Base-by-base conservation (phyloP, 163 green algal genomes). In the Chlamydomonas reinhardtii region DNA sequence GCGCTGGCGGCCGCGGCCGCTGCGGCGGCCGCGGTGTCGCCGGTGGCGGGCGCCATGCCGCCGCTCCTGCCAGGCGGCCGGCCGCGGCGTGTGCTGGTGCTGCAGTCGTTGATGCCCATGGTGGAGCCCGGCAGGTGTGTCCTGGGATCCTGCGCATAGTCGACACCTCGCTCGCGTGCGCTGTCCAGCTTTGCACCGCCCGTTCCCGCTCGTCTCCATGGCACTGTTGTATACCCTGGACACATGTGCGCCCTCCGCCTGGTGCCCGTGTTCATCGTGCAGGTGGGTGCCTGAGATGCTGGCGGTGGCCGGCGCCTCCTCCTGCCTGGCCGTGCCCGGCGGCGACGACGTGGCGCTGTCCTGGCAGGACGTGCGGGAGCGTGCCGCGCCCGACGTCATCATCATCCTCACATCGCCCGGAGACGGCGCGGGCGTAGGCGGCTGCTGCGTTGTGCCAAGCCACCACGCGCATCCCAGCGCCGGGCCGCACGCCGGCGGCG, bases 221-320 rank as follows among this genome's bases (percentile, higher is more conserved):
- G n/a, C n/a, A n/a, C n/a, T n/a, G n/a, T n/a, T n/a, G n/a, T n/a
- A n/a, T n/a, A n/a, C n/a, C n/a, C n/a, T n/a, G n/a, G n/a, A n/a
- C n/a, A n/a, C n/a, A n/a, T n/a, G n/a, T n/a, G n/a, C n/a, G n/a
- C n/a, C n/a, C n/a, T n/a, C n/a, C n/a, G n/a, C n/a, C n/a, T n/a
- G n/a, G n/a, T n/a, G n/a, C n/a, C n/a, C n/a, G n/a, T n/a, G n/a
- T n/a, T n/a, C n/a, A n/a, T n/a, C n/a, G 4, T 68, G 17, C 80
- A 86, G 80, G 70, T 99, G 97, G 97, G 86, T 98, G 59, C 91
- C 93, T 16, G 97, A 99, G 74, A 94, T 99, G 94, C 93, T 98
- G 76, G 66, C 89, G 72, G 84, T 99, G 64, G 96, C 94, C 17
- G 97, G 97, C 20, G 90, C 77, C 5, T 64, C 83, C 16, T 89